phyloP scores from a whole-genome alignment of 441 rosid species.

The Capsella rubella region DNA sequence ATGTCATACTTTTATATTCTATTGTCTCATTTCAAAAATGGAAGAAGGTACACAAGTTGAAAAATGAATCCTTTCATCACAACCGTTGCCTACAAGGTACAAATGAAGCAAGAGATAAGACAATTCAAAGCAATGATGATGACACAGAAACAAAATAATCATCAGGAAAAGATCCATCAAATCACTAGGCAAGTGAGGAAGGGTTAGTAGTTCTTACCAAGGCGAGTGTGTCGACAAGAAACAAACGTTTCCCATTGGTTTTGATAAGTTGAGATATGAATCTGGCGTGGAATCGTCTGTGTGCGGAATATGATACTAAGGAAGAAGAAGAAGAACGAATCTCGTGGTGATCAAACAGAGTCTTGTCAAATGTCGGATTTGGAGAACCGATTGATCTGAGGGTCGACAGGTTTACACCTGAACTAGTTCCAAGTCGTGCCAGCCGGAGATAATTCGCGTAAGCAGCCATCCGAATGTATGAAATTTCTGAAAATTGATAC shows the following conservation, averaged over 20 bases:
- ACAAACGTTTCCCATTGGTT: constrained; percentile 60
- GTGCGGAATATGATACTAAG: constrained; percentile 5
- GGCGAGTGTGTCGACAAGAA: constrained; percentile 74
- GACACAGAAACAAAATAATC: neutral
- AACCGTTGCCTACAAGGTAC: neutral
- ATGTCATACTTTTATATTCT: too few species aligned
- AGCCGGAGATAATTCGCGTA: constrained; percentile 55
- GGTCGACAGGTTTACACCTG: constrained; percentile 41
- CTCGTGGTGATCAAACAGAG: constrained; percentile 27
- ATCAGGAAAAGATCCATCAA: neutral
- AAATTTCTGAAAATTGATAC: neutral
- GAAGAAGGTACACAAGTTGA: neutral
- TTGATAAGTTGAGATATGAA: constrained; percentile 56
- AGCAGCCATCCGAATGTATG: constrained; percentile 53
- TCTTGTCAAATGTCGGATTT: constrained; percentile 7
- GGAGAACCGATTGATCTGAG: constrained; percentile 48
- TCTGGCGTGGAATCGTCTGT: constrained; percentile 45
- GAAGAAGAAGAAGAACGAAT: constrained; percentile 40
- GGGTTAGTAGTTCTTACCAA: constrained; percentile 44
- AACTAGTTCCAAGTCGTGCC: constrained; percentile 52
- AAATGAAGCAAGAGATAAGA: neutral
- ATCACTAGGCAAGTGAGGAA: neutral
- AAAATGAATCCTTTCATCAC: neutral
- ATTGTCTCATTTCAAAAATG: too few species aligned
- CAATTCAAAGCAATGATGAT: constrained; percentile 5